Evolutionary conservation across 306 rosid genomes (phyloP).

Genomic region (Sesbania bispinosa): DNA sequence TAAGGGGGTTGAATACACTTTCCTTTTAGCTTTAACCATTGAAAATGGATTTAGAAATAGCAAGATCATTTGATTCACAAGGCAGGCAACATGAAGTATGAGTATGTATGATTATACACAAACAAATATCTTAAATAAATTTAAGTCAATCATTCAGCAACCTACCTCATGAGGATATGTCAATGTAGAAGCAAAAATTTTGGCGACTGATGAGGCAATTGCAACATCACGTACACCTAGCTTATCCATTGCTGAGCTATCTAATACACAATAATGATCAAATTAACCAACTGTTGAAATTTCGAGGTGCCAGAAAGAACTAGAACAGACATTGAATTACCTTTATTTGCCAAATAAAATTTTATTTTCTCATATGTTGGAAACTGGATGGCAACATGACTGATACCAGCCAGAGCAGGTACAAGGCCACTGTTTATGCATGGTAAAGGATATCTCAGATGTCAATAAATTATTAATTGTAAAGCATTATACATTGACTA

Average conservation of each 20-base stretch:
- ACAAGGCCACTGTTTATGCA: constrained; percentile 79
- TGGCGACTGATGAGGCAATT: constrained; percentile 79
- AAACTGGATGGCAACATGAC: constrained; percentile 90
- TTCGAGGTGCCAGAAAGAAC: background rate
- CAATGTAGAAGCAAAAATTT: constrained; percentile 84
- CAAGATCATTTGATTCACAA: background rate
- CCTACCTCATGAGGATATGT: constrained; percentile 93
- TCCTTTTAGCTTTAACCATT: background rate
- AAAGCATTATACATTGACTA: constrained; percentile 7
- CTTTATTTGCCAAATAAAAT: constrained; percentile 59
- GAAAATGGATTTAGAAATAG: constrained; percentile 9
- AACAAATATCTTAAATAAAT: constrained; percentile 13
- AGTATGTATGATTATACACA: background rate
- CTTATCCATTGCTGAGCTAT: constrained; percentile 58
- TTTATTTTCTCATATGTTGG: constrained; percentile 79
- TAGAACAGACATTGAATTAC: constrained; percentile 36
- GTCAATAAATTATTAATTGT: constrained; percentile 6
- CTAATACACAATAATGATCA: constrained; percentile 33
- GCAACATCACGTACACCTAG: constrained; percentile 80
- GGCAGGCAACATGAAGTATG: background rate
- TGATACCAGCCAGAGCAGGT: constrained; percentile 89
- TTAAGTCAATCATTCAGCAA: constrained; percentile 18
- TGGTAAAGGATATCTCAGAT: constrained; percentile 3
- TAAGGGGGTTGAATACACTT: background rate
- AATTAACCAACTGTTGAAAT: constrained; percentile 12